Evolutionary conservation across 768 basidiomycete genomes (phyloP), one percentile per base, ranked within the genome.

Genomic region (Kwoniella bestiolae): DNA sequence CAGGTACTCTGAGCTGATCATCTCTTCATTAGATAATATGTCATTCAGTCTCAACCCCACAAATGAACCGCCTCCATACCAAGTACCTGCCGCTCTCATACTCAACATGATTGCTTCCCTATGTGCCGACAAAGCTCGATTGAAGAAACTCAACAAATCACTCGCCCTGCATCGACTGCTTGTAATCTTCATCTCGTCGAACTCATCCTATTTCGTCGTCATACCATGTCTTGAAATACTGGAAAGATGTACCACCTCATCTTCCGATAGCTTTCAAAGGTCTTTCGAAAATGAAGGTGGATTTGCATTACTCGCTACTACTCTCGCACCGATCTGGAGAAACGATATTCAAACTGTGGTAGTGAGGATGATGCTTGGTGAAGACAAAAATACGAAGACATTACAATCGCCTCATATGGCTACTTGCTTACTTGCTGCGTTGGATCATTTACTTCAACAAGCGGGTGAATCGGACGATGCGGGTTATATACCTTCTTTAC

Each of bases 281-380:
- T 92, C 91, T 71, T 92, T 95, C 70, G 93, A 94, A 77, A 82
- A 90, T 0, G 87, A 91, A 38, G 89, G 88, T 57, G 94, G 94
- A 8, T 95, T 92, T 90, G 87, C 84, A 50, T 84, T 90, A 2
- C 77, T 95, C 35, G 89, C 87, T 76, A 84, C 84, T 3, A 85
- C 89, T 28, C 73, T 94, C 21, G 90, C 92, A 0, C 61, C 75
- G 6, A 82, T 81, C 0, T 95, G 94, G 94, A 85, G 89, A 68
- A 77, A 82, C 7, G 83, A 79, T 18, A 87, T 94, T 14, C 89
- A 91, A 64, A 83, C 83, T 26, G 86, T 86, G 23, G 86, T 88
- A 11, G 87, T 92, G 67, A 87, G 89, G 65, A 79, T 93, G 2
- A 81, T 94, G 16, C 76, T 91, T 3, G 90, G 89, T 3, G 63